phyloP scores from a whole-genome alignment of 139 green algal genomes.

The Chlorella ohadii region DNA sequence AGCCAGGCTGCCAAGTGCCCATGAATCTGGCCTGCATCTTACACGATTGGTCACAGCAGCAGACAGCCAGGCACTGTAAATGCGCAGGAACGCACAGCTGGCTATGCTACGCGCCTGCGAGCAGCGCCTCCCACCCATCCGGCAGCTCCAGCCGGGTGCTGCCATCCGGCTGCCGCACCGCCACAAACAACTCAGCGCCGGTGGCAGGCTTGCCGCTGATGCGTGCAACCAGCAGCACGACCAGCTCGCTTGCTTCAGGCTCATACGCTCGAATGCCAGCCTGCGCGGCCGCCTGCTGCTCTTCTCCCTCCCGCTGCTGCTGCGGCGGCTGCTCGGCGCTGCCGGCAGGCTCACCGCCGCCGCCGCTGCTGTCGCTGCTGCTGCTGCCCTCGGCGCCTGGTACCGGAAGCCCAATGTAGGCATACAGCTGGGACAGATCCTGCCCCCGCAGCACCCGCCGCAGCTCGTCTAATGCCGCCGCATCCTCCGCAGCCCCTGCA shows the following conservation, averaged over 20 bases:
- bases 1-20: no score
- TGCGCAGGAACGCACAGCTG: no score
- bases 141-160: conserved; percentile 1
- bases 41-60: no score
- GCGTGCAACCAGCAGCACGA: conserved; percentile 9
- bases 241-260: background rate
- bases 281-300: background rate
- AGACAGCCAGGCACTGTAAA: no score
- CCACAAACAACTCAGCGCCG: conserved; percentile 24
- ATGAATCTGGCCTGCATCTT: no score
- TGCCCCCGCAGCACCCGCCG: conserved; percentile 19
- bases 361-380: background rate
- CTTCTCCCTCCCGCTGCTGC: background rate
- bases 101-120: background rate
- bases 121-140: conserved; percentile 1
- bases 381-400: background rate
- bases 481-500: no score
- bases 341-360: background rate
- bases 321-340: background rate
- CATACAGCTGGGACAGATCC: conserved; percentile 7
- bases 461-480: background rate
- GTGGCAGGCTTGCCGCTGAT: conserved; percentile 8
- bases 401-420: background rate
- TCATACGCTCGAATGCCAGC: background rate
- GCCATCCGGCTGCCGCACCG: conserved; percentile 4